Evolutionary conservation across 163 green algal genomes (phyloP), one percentile per base, ranked within the genome.

Genomic region (Scenedesmus sp.): DNA sequence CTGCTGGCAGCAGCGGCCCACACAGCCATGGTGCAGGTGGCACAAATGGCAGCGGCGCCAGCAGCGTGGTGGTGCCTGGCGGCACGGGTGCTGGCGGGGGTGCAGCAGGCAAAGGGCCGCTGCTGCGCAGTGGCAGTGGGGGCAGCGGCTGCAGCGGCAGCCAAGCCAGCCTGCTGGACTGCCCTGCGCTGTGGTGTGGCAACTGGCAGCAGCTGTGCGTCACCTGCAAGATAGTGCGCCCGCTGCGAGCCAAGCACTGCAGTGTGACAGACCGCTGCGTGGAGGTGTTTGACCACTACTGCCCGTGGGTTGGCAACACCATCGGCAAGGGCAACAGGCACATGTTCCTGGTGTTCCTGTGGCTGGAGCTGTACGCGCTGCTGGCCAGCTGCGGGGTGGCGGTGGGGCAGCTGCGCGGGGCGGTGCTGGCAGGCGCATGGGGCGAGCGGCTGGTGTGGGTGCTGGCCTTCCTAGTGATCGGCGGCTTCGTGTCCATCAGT

Each of bases 211-310:
- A 98, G 95, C 94, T 99, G 70, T 99, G 98, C 89, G 96, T 98
- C n/a, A 97, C 95, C 0, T 99, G 98, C 94, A 96, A 96, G 91
- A 97, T 99, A 61, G 97, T 99, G 89, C 94, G 97, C 35, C 98
- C 98, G 35, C 94, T 99, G 90, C 95, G 98, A 0, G 95, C 97
- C 37, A 99, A 99, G 95, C 98, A 99, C 95, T 99, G 97, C 95
- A 86, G 93, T 9, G 92, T 98, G 49, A 98, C 94, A 12, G 94
- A 98, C 51, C 96, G 97, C 59, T 99, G 98, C 93, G 96, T 99
- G 35, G 94, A 98, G 90, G 92, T 95, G 70, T 98, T 98, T 92
- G 97, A 99, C 90, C 97, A 99, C 92, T 98, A 97, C 93, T 99
- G 97, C 93, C 97, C 97, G 16, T 98, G 97, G 96, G 94, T 99